Conservation (phyloP, 106 monocot genomes). For the Platanthera guangdongensis region DNA sequence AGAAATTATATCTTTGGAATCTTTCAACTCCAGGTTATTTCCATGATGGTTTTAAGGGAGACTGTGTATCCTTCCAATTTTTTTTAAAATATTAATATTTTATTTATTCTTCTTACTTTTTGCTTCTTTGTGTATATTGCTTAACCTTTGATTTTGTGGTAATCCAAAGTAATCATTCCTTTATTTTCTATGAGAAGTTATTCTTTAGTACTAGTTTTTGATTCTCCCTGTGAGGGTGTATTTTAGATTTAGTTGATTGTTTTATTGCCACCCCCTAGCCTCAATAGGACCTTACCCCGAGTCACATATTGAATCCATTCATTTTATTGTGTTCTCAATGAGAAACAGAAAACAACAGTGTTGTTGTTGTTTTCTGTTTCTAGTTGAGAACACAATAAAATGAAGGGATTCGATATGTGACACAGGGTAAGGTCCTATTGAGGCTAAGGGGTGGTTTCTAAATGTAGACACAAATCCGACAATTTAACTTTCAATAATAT, state of each 20-base stretch:
- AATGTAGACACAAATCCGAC: too few species aligned
- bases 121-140: neutral
- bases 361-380: neutral
- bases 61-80: constrained; percentile 70
- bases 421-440: too few species aligned
- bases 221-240: neutral
- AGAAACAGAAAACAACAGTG: too few species aligned
- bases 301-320: too few species aligned
- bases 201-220: neutral
- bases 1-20: constrained; percentile 26
- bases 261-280: neutral
- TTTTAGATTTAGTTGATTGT: neutral
- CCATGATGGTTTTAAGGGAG: constrained; percentile 79
- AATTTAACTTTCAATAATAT: too few species aligned
- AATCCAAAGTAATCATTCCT: neutral
- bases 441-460: too few species aligned
- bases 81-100: neutral
- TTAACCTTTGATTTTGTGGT: neutral
- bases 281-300: too few species aligned
- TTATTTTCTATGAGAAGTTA: neutral
- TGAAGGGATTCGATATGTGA: too few species aligned
- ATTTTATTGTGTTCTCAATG: too few species aligned
- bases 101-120: neutral
- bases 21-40: constrained; percentile 82
- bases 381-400: neutral